These are phyloP conservation scores for Scedosporium apiospermum DNA, from an alignment of 2,329 filamentous ascomycete species.

Conservation along the genomic window DNA sequence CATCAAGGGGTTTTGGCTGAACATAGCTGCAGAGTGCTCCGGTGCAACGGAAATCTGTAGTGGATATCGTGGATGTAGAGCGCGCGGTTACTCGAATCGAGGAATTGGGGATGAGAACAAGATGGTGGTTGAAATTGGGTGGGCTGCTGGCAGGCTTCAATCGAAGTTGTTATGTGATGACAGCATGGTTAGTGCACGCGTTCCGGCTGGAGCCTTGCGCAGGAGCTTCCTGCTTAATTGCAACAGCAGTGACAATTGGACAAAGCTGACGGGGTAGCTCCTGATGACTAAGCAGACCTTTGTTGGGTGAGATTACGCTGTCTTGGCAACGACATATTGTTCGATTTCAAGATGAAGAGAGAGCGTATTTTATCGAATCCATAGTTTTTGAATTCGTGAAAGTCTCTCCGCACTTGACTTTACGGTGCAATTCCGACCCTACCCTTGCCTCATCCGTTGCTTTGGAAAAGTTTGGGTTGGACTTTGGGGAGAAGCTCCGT, in stretches of 20 bases:
- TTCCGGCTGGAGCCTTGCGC: conserved; percentile 3
- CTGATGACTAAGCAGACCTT: background rate
- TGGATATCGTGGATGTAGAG: too few relatives aligned
- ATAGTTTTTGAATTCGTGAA: too few relatives aligned
- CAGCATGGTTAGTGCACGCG: conserved; percentile 3
- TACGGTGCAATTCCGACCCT: too few relatives aligned
- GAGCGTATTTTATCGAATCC: too few relatives aligned
- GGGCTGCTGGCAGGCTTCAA: background rate
- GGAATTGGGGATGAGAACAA: background rate
- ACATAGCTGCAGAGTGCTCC: conserved; percentile 53
- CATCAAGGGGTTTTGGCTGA: conserved; percentile 60
- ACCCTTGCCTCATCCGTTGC: too few relatives aligned
- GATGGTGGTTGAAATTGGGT: background rate
- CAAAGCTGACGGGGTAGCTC: background rate
- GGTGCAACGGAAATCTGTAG: background rate
- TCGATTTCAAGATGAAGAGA: too few relatives aligned
- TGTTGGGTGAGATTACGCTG: too few relatives aligned
- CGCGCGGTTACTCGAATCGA: background rate
- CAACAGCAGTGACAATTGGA: background rate
- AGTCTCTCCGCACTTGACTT: too few relatives aligned
- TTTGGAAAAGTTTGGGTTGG: too few relatives aligned
- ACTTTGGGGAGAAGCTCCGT: too few relatives aligned
- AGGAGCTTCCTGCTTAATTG: background rate
- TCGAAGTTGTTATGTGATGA: background rate
- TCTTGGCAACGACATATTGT: too few relatives aligned